Conservation (phyloP, 768 basidiomycete species). For the Xanthoconium purpureum region DNA sequence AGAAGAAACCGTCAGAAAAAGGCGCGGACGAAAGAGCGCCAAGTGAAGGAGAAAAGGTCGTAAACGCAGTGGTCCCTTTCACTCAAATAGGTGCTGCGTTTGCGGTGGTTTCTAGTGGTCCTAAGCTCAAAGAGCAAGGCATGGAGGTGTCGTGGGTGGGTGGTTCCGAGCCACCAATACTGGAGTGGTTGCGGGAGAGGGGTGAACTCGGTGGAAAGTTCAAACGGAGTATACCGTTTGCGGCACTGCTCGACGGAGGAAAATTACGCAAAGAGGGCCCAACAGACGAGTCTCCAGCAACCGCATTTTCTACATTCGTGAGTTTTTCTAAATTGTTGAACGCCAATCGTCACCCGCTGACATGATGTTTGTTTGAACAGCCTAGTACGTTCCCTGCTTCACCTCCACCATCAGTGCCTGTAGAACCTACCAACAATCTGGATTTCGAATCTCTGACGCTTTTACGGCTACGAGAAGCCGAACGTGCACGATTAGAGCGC, state of each 20-base stretch:
- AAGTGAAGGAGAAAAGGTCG: conserved; percentile 42
- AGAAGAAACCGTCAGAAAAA: conserved; percentile 36
- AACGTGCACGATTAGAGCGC: conserved; percentile 69
- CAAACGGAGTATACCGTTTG: conserved; percentile 8
- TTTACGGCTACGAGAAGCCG: conserved; percentile 78
- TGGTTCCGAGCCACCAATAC: conserved; percentile 65
- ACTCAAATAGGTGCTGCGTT: conserved; percentile 74
- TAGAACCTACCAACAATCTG: conserved; percentile 41
- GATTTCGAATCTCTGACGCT: conserved; percentile 81
- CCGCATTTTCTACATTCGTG: conserved; percentile 46
- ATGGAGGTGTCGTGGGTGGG: conserved; percentile 74
- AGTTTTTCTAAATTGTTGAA: neutral
- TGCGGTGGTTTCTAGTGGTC: conserved; percentile 63
- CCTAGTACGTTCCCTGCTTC: conserved; percentile 17
- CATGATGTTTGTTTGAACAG: conserved; percentile 11
- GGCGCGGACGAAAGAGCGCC: conserved; percentile 41
- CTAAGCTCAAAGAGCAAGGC: conserved; percentile 51
- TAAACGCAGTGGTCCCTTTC: conserved; percentile 73
- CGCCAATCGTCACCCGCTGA: neutral
- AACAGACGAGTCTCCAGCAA: conserved; percentile 5
- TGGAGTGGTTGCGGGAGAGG: conserved; percentile 70
- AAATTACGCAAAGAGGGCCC: neutral
- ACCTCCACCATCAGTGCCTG: conserved; percentile 17
- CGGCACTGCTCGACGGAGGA: conserved; percentile 22
- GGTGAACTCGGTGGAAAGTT: conserved; percentile 50